Conservation (phyloP, 257 asterid genomes). For the Jasminum sambac region DNA sequence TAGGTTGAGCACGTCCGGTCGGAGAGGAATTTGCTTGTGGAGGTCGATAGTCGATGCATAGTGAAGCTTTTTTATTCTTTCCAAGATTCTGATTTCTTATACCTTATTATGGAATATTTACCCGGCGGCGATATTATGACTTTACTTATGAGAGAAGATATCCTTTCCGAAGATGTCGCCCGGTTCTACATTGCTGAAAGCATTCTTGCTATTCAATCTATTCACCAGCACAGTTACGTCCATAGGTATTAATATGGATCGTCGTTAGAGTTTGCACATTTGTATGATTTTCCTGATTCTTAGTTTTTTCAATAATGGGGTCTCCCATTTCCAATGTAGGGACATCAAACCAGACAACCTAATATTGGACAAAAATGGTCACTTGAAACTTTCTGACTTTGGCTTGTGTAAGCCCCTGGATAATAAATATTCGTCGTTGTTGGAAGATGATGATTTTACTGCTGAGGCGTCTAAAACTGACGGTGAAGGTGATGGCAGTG, state of each 20-base stretch:
- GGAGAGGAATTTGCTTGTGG: conserved; percentile 95
- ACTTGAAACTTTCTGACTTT: conserved; percentile 91
- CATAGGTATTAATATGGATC: conserved; percentile 54
- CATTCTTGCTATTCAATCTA: conserved; percentile 85
- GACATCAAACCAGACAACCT: conserved; percentile 97
- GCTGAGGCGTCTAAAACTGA: conserved; percentile 51
- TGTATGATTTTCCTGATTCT: background rate
- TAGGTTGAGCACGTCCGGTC: conserved; percentile 99
- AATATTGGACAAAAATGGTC: conserved; percentile 90
- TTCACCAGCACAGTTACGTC: conserved; percentile 89
- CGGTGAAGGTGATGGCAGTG: conserved; percentile 45
- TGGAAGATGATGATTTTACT: conserved; percentile 75
- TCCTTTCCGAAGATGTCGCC: conserved; percentile 84
- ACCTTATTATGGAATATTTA: conserved; percentile 95
- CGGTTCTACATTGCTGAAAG: conserved; percentile 94
- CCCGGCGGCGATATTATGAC: conserved; percentile 99
- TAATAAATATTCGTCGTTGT: conserved; percentile 69
- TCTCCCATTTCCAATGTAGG: conserved; percentile 56
- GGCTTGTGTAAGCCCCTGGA: conserved; percentile 65
- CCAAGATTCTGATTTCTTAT: conserved; percentile 89
- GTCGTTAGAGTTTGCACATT: background rate
- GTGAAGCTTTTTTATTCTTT: conserved; percentile 92
- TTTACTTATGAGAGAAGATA: conserved; percentile 86
- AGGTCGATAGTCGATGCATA: conserved; percentile 96
- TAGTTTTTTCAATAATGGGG: background rate